Evolutionary conservation across 257 asterid species (phyloP), one percentile per base, ranked within the genome.

Genomic region (Plantago ovata): DNA sequence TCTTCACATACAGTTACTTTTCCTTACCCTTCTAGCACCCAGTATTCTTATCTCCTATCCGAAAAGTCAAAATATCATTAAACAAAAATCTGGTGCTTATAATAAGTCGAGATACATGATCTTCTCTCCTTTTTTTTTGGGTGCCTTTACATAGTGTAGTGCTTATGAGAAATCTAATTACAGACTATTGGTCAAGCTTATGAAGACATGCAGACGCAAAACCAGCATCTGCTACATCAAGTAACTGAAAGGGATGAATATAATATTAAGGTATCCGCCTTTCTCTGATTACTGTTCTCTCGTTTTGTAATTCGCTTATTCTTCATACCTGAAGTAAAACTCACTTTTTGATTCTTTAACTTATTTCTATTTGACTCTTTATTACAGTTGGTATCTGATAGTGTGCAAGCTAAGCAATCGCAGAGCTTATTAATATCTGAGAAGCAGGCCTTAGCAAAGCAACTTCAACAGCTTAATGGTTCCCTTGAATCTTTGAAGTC

Each of bases 171-270:
- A 57, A 60, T 68, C 58, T 46, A 45, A 62, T 60, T 55, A 41
- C 87, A 92, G 98, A 92, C 95, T 47, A 89, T 92, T 69, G 98
- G 98, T 68, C 98, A 92, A 84, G 91, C 98, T 67, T 92, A 88
- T 52, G 98, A 92, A 74, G 98, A 92, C 69, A 88, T 92, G 98
- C 96, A 83, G 84, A 75, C 89, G 62, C 98, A 92, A 73, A 84
- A 92, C 66, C 98, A 92, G 78, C 95, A 79, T 71, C 72, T 92
- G 77, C 63, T 85, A 77, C 92, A 80, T 73, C 95, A 77, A 69
- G 77, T 92, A 74, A 65, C 95, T 15, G 95, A 81, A 74, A 82
- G 98, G 68, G 96, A 92, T 75, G 94, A 88, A 66, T 81, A 82
- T 59, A 88, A 92, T 69, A 84, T 92, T 67, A 88, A 88, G 98